These are phyloP conservation scores for Xylariomycetidae sp. DNA, from an alignment of 2,329 filamentous ascomycete species.

Conservation along the genomic window DNA sequence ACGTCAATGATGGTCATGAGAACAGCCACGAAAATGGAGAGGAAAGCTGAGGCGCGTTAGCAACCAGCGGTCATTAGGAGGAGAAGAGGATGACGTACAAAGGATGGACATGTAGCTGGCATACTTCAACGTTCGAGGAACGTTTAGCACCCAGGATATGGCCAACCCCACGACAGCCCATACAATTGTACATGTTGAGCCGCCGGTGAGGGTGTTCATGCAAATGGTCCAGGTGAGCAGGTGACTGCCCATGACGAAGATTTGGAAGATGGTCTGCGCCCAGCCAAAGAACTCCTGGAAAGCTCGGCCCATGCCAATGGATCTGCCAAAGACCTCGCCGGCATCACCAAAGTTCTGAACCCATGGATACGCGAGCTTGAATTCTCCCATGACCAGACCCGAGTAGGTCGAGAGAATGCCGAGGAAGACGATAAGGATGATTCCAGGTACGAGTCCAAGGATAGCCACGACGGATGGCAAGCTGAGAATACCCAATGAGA, in stretches of 20 bases:
- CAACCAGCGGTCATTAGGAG: not conserved
- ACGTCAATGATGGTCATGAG: constrained; percentile 59
- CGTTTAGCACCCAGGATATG: constrained; percentile 51
- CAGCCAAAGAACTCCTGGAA: constrained; percentile 55
- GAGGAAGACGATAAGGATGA: constrained; percentile 62
- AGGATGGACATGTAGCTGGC: constrained; percentile 57
- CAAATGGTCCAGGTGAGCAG: constrained; percentile 63
- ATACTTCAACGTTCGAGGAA: constrained; percentile 57
- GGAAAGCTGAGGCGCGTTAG: constrained; percentile 40
- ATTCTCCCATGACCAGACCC: constrained; percentile 54
- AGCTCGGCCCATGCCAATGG: constrained; percentile 41
- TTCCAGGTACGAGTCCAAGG: constrained; percentile 65
- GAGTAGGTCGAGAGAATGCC: constrained; percentile 62
- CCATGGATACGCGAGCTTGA: constrained; percentile 64
- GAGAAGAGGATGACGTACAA: constrained; percentile 27
- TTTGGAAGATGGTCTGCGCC: constrained; percentile 53
- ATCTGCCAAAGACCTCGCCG: constrained; percentile 47
- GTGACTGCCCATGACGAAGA: constrained; percentile 65
- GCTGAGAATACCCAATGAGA: constrained; percentile 54
- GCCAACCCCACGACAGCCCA: constrained; percentile 55
- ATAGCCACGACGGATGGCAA: constrained; percentile 70
- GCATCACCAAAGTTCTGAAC: constrained; percentile 62
- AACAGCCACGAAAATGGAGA: constrained; percentile 57
- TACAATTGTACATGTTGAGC: constrained; percentile 56
- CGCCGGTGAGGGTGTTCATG: constrained; percentile 56